Evolutionary conservation across 1,139 yeast genomes (phyloP), one percentile per base, ranked within the genome.

Genomic region (Sugiyamaella xylanicola): DNA sequence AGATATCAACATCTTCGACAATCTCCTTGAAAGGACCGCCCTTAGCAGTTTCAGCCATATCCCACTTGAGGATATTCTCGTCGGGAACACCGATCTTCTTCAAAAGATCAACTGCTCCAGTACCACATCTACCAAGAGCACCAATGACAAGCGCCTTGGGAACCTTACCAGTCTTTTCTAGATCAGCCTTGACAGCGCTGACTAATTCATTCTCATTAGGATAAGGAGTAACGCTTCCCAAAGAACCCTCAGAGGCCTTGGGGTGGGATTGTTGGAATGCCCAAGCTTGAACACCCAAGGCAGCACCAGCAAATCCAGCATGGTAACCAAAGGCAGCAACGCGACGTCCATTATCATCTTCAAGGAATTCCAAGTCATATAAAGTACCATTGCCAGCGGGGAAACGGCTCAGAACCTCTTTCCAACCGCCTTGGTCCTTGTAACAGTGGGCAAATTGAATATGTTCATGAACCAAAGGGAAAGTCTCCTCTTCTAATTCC

Each of bases 241-340:
- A 63, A 68, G 87, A 77, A 63, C 87, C 85, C 65, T 82, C 82
- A 41, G 22, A 11, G 13, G 42, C 65, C 67, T 83, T 85, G 61
- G 77, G 77, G 68, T 87, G 85, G 29, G 84, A 74, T 72, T 87
- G 93, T 75, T 92, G 91, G 77, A 87, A 87, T 49, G 95, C 88
- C 97, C 98, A 93, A 72, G 91, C 96, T 70, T 83, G 83, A 54
- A 92, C 80, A 68, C 99, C 99, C 56, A 93, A 76, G 29, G 99
- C 99, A 48, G 99, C 98, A 68, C 99, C 99, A 13, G 98, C 99
- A 70, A 95, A 93, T 21, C 99, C 99, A 48, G 99, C 99, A 72
- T 93, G 93, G 78, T 83, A 95, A 16, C 99, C 99, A 71, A 93
- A 93, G 13, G 99, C 99, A 49, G 99, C 99, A 41, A 95, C 99